Evolutionary conservation across 2,329 filamentous ascomycete genomes (phyloP), one percentile per base, ranked within the genome.

Genomic region (Apiospora kogelbergensis): DNA sequence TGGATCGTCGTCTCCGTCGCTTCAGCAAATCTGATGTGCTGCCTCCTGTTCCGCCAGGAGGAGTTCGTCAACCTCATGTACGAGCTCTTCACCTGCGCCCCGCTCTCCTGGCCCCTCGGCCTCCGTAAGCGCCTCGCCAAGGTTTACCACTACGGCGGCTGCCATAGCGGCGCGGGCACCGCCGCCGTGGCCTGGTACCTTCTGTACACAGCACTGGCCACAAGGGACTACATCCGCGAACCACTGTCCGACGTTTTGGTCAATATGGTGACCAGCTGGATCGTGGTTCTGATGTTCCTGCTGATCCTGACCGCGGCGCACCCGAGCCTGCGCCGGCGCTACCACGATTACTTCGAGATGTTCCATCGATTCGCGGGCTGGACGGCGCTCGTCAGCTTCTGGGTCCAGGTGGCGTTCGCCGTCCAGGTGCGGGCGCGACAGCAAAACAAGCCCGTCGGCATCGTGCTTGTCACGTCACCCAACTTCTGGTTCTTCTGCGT

Each of bases 281-380:
- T 77, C 4, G 76, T 88, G 60, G 78, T 89, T 67, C 63, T 85
- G 26, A 73, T 60, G 53, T 37, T 60, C 30, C 30, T 60, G 9
- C 20, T 78, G 20, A 86, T 89, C 65, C 79, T 86, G 63, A 73
- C 79, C 57, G 82, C 84, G 63, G 85, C 88, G 0, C 80, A 87
- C 72, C 88, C 88, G 13, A 76, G 71, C 5, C 79, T 89, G 66
- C 85, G 88, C 2, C 75, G 78, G 66, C 81, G 80, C 66, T 80
- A 80, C 63, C 88, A 90, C 77, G 84, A 90, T 74, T 77, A 81
- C 65, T 90, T 89, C 76, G 88, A 90, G 76, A 74, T 83, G 45
- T 81, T 83, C 40, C 88, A 90, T 77, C 86, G 88, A 65, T 89
- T 87, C 73, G 83, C 80, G 9, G 88, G 87, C 17, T 90, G 88